Conservation (phyloP, 2,329 filamentous ascomycete genomes). For the Neopestalotiopsis sp. region DNA sequence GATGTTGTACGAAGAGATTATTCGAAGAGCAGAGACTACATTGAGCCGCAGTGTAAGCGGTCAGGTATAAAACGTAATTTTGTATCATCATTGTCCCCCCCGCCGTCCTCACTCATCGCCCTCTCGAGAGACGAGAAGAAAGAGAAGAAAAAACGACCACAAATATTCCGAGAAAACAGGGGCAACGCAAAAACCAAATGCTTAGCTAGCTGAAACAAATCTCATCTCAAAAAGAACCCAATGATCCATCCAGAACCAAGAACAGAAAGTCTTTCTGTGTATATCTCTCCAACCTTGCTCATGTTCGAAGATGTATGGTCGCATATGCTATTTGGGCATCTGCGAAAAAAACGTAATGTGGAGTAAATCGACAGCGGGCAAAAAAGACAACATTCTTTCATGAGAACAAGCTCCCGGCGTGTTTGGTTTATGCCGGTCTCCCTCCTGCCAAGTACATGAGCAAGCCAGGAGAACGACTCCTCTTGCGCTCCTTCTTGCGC, state of each 20-base stretch:
- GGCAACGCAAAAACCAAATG: neutral
- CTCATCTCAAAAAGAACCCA: constrained; percentile 17
- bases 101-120: neutral
- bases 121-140: too few species aligned
- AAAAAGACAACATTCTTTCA: too few species aligned
- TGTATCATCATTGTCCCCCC: neutral
- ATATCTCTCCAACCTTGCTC: too few species aligned
- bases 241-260: neutral
- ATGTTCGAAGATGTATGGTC: too few species aligned
- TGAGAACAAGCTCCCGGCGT: too few species aligned
- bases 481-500: constrained; percentile 61
- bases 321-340: too few species aligned
- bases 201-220: constrained; percentile 21
- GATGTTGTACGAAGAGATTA: constrained; percentile 95
- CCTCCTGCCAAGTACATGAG: constrained; percentile 64
- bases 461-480: constrained; percentile 62
- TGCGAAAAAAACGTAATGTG: too few species aligned
- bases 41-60: constrained; percentile 31
- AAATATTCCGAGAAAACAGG: neutral
- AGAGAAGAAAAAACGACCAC: neutral
- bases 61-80: constrained; percentile 29
- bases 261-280: too few species aligned
- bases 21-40: constrained; percentile 67
- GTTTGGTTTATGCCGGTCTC: constrained; percentile 41
- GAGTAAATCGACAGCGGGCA: too few species aligned